phyloP scores from a whole-genome alignment of 2,329 filamentous ascomycete genomes.

The Hymenoscyphus occultus region DNA sequence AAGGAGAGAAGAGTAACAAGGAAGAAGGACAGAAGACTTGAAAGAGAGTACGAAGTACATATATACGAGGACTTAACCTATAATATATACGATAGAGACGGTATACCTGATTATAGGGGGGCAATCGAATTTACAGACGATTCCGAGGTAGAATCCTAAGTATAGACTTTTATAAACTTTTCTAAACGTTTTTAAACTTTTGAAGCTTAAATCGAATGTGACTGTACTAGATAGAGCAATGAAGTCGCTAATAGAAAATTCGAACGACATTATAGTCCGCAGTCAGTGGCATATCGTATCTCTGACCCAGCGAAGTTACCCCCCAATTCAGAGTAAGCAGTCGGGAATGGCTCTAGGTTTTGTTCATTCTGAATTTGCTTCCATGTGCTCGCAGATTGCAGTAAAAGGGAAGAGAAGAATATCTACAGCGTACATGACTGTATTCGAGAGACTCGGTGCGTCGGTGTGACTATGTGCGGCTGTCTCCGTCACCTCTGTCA shows the following conservation, averaged over 20 bases:
- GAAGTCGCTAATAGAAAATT: constrained; percentile 15
- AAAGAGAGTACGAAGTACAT: too few relatives aligned
- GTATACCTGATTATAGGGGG: too few relatives aligned
- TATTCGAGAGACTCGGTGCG: neutral
- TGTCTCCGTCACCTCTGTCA: neutral
- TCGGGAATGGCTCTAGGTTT: neutral
- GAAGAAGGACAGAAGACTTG: too few relatives aligned
- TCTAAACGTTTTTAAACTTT: too few relatives aligned
- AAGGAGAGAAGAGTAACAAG: too few relatives aligned
- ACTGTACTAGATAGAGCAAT: constrained; percentile 5
- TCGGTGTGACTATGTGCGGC: neutral
- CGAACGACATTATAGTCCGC: constrained; percentile 14
- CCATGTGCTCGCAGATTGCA: neutral
- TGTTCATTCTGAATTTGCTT: neutral
- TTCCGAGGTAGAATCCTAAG: too few relatives aligned
- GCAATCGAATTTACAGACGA: too few relatives aligned
- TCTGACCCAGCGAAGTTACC: neutral
- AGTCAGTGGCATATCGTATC: neutral
- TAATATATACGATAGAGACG: too few relatives aligned
- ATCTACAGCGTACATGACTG: neutral
- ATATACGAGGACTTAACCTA: too few relatives aligned
- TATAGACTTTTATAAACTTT: too few relatives aligned
- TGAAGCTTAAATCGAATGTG: too few relatives aligned
- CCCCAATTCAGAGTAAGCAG: neutral
- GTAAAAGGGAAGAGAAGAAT: neutral